A percentile compares a stretch with the other conserved stretches of the same genome.
Conservation (phyloP, 164 flowering plant species). For the Echeveria elegans region DNA sequence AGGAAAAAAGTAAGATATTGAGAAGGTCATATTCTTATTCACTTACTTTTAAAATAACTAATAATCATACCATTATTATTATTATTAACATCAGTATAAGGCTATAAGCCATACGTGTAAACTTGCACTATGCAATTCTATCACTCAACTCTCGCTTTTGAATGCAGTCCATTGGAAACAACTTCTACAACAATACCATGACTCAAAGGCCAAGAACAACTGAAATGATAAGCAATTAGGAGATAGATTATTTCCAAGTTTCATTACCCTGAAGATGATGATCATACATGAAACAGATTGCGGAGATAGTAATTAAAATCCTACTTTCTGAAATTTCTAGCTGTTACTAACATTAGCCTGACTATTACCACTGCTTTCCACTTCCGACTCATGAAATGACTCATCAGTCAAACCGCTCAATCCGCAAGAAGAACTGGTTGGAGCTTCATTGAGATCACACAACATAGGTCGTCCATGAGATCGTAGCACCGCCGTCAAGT, state of each 20-base stretch:
- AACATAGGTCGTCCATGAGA: conserved; percentile 24
- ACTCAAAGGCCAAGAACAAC: neutral
- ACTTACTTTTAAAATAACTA: conserved; percentile 7
- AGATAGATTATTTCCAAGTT: neutral
- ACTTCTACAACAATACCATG: neutral
- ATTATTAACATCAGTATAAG: neutral
- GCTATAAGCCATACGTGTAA: conserved; percentile 4
- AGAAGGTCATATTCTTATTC: conserved; percentile 30
- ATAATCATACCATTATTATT: neutral
- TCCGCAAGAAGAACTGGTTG: conserved; percentile 36
- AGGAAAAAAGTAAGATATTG: conserved; percentile 15
- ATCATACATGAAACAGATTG: neutral
- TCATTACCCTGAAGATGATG: neutral
- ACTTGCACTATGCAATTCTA: conserved; percentile 4
- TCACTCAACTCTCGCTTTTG: neutral
- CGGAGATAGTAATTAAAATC: neutral
- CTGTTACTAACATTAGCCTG: conserved; percentile 23
- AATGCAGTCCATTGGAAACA: neutral
- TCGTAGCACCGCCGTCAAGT: neutral
- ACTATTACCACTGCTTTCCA: conserved; percentile 41
- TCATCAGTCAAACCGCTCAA: conserved; percentile 52
- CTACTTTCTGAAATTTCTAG: neutral
- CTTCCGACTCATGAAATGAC: conserved; percentile 25
- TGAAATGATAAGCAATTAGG: neutral
- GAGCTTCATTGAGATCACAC: conserved; percentile 42